Conservation (phyloP, 2,329 filamentous ascomycete species). For the Reticulascus tulasneorum region DNA sequence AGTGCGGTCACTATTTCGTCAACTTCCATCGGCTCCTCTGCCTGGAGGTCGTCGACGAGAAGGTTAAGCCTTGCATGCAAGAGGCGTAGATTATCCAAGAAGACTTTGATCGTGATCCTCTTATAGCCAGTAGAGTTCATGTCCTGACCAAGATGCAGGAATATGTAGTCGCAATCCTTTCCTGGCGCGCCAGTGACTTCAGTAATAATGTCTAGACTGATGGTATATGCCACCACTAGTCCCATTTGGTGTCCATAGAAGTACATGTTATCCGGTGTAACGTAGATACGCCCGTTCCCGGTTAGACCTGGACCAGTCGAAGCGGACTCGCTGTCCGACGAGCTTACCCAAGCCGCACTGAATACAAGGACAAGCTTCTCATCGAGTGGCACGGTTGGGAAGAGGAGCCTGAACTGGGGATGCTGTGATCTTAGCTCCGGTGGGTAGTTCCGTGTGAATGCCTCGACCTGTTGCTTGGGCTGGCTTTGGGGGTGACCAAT, state of each 20-base stretch:
- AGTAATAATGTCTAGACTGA: constrained; percentile 70
- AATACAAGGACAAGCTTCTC: constrained; percentile 91
- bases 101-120: constrained; percentile 84
- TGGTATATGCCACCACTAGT: constrained; percentile 76
- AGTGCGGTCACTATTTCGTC: constrained; percentile 69
- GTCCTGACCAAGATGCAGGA: constrained; percentile 69
- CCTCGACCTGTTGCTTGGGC: constrained; percentile 39
- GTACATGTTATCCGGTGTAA: constrained; percentile 83
- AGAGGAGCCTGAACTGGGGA: constrained; percentile 87
- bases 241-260: constrained; percentile 97
- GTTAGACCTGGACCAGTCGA: constrained; percentile 48
- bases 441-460: constrained; percentile 74
- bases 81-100: constrained; percentile 80
- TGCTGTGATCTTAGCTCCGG: constrained; percentile 79
- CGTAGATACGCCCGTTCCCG: constrained; percentile 72
- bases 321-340: constrained; percentile 36
- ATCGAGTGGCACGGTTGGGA: constrained; percentile 71
- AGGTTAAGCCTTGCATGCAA: constrained; percentile 82
- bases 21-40: constrained; percentile 64
- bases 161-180: constrained; percentile 88
- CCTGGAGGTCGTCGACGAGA: constrained; percentile 74
- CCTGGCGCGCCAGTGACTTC: constrained; percentile 90
- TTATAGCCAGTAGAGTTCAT: constrained; percentile 61
- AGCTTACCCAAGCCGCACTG: constrained; percentile 75
- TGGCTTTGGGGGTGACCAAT: constrained; percentile 18